Percentiles rank a stretch among this genome's conserved stretches.
These are phyloP conservation scores for Solanum gandarillasii DNA, from an alignment of 257 asterid genomes.

Conservation along the genomic window DNA sequence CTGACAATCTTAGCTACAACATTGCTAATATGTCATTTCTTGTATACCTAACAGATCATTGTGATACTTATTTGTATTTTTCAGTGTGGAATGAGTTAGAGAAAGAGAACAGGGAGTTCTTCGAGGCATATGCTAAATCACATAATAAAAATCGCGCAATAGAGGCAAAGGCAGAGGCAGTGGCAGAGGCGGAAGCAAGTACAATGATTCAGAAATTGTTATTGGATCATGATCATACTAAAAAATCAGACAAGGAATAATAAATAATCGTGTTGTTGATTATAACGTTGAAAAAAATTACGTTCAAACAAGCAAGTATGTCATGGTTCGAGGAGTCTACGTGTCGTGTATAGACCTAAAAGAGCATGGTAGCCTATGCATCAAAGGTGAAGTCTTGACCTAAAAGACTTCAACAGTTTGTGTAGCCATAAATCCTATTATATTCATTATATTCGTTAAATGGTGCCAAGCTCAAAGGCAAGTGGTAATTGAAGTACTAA, in stretches of 20 bases:
- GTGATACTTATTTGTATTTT: background rate
- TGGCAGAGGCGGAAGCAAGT: constrained; percentile 19
- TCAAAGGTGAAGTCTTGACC: background rate
- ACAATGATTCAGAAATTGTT: constrained; percentile 27
- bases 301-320: background rate
- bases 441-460: background rate
- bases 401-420: background rate
- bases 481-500: background rate
- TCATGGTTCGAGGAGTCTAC: background rate
- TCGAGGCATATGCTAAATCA: constrained; percentile 17
- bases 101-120: constrained; percentile 38
- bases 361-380: background rate
- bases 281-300: background rate
- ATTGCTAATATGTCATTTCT: background rate
- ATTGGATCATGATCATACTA: background rate
- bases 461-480: background rate
- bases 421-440: background rate
- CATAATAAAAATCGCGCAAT: constrained; percentile 18
- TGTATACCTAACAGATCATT: background rate
- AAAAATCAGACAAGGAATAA: background rate
- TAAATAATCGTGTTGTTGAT: background rate
- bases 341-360: background rate
- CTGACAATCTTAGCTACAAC: background rate
- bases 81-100: constrained; percentile 93
- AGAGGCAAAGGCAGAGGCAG: constrained; percentile 14